phyloP scores from a whole-genome alignment of 495 filamentous ascomycete species.

The Xylaria venustula region DNA sequence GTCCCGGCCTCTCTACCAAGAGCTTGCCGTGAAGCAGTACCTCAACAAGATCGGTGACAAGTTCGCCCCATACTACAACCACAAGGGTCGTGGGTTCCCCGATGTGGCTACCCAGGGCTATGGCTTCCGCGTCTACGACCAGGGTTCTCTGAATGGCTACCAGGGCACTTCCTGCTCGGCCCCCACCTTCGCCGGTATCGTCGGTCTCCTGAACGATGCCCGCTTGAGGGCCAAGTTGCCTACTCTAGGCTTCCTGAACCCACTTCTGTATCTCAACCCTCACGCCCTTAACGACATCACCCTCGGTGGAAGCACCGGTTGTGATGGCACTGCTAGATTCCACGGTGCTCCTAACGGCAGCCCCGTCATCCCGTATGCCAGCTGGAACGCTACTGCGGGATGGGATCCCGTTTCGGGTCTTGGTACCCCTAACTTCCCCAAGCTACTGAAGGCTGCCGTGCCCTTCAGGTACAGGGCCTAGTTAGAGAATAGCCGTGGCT shows the following conservation, averaged over 20 bases:
- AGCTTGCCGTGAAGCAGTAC: constrained; percentile 53
- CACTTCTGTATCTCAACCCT: constrained; percentile 55
- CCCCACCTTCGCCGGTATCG: constrained; percentile 37
- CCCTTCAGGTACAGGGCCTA: not conserved
- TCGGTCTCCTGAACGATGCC: constrained; percentile 60
- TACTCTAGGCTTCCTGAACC: constrained; percentile 61
- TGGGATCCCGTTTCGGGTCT: constrained; percentile 62
- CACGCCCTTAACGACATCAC: constrained; percentile 58
- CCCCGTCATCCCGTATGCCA: constrained; percentile 23
- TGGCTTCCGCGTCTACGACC: constrained; percentile 42
- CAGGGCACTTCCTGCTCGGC: constrained; percentile 26
- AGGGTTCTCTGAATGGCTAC: constrained; percentile 23
- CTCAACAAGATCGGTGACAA: constrained; percentile 42
- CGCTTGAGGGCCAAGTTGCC: constrained; percentile 49
- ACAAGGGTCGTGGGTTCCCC: constrained; percentile 56
- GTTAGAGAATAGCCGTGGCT: not conserved
- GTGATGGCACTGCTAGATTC: constrained; percentile 54
- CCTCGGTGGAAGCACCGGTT: constrained; percentile 54
- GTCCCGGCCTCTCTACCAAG: constrained; percentile 57
- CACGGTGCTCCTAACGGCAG: constrained; percentile 28
- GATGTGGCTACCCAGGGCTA: constrained; percentile 58
- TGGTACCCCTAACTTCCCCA: constrained; percentile 55
- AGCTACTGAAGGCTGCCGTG: constrained; percentile 28
- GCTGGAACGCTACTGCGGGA: constrained; percentile 33
- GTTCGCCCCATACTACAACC: constrained; percentile 48